Conservation (phyloP, 2,329 filamentous ascomycete genomes). For the Fusarium veterinarium region DNA sequence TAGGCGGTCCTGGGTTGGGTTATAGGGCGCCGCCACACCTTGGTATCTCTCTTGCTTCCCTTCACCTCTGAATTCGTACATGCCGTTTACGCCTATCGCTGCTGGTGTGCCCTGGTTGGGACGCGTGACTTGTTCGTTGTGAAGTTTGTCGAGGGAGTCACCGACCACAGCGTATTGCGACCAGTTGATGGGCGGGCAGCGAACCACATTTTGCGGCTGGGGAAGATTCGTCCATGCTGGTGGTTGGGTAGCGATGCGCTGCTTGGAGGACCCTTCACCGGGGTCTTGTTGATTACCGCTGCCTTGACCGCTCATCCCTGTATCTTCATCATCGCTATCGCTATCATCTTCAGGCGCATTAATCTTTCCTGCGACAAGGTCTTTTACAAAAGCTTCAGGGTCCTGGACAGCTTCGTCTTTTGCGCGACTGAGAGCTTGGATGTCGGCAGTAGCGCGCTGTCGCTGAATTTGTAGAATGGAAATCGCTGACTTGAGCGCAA, state of each 20-base stretch:
- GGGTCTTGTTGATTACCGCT: constrained; percentile 47
- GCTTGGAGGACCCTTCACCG: constrained; percentile 37
- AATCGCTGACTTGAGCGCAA: constrained; percentile 87
- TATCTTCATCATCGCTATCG: constrained; percentile 48
- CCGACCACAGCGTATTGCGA: constrained; percentile 92
- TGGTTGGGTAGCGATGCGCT: constrained; percentile 40
- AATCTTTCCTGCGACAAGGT: constrained; percentile 73
- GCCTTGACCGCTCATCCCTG: constrained; percentile 40
- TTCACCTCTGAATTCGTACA: constrained; percentile 63
- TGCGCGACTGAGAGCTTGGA: constrained; percentile 74
- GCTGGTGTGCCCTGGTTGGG: constrained; percentile 69
- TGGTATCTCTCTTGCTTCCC: constrained; percentile 58
- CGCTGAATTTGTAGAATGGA: constrained; percentile 89
- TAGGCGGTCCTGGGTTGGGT: constrained; percentile 63
- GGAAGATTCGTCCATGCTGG: constrained; percentile 74
- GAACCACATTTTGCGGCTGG: constrained; percentile 81
- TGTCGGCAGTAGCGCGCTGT: constrained; percentile 79
- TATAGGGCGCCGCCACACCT: constrained; percentile 68
- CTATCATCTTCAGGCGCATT: constrained; percentile 47
- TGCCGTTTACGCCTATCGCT: constrained; percentile 55
- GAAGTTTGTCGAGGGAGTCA: constrained; percentile 80
- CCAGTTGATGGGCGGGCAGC: constrained; percentile 94
- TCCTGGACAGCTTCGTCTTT: constrained; percentile 77
- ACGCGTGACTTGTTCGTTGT: constrained; percentile 78
- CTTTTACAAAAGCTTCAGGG: constrained; percentile 77